A percentile compares a stretch with the other conserved stretches of the same genome.
Evolutionary conservation across 202 grass and related monocot species (phyloP).

Genomic region (Carex sylvatica): DNA sequence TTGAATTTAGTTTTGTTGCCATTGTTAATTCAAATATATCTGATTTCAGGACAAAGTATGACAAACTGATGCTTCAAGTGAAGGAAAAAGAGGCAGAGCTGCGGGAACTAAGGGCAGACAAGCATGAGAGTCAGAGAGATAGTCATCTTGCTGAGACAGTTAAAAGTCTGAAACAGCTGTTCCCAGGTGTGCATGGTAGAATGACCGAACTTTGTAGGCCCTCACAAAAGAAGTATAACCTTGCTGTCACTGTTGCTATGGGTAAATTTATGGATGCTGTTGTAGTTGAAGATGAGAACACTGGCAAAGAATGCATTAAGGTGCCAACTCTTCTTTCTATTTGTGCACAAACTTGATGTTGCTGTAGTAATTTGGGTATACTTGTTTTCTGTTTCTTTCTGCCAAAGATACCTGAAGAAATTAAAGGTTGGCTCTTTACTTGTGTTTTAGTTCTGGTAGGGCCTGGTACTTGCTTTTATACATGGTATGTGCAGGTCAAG

Average conservation of each 20-base stretch:
- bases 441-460: background rate
- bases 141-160: slow-evolving; percentile 83
- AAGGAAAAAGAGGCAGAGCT: slow-evolving; percentile 80
- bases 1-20: slow-evolving; percentile 23
- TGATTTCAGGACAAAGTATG: slow-evolving; percentile 61
- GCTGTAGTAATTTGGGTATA: background rate
- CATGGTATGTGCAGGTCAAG: background rate
- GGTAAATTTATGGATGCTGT: slow-evolving; percentile 99
- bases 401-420: background rate
- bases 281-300: slow-evolving; percentile 94
- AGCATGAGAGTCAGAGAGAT: slow-evolving; percentile 90
- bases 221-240: slow-evolving; percentile 96
- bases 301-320: slow-evolving; percentile 99
- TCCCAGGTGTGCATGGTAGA: slow-evolving; percentile 93
- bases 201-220: slow-evolving; percentile 98
- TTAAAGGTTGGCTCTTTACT: background rate
- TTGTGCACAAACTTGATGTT: background rate
- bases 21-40: slow-evolving; percentile 27
- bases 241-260: slow-evolving; percentile 98
- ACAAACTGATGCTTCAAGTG: slow-evolving; percentile 65
- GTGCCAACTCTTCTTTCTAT: slow-evolving; percentile 31
- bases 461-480: background rate
- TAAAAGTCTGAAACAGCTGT: slow-evolving; percentile 78
- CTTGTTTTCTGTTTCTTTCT: background rate
- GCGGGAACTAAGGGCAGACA: slow-evolving; percentile 92